phyloP scores from a whole-genome alignment of 371 early-diverging fungal genomes.

The Mortierella sp. region DNA sequence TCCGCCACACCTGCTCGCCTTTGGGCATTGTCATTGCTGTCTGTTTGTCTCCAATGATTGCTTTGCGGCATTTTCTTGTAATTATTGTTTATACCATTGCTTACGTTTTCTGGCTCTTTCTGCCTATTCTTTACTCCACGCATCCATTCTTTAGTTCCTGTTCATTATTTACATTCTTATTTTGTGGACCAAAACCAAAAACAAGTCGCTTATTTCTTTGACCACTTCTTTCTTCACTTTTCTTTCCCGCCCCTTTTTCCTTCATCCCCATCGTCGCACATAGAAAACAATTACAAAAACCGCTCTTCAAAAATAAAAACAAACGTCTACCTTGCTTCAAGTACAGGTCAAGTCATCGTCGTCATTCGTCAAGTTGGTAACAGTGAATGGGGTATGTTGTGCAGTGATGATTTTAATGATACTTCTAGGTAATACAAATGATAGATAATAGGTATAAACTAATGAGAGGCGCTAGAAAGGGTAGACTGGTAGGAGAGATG shows the following conservation, averaged over 20 bases:
- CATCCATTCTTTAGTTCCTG: slow-evolving; percentile 13
- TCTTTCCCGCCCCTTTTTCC: neutral
- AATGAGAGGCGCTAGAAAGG: too few species aligned
- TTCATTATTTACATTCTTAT: too few species aligned
- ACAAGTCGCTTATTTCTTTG: too few species aligned
- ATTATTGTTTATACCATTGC: neutral
- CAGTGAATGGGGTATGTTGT: too few species aligned
- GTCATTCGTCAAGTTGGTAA: too few species aligned
- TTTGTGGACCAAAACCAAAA: too few species aligned
- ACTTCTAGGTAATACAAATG: neutral
- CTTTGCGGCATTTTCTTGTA: neutral
- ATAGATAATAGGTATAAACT: neutral
- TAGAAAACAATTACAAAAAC: neutral
- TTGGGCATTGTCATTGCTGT: too few species aligned
- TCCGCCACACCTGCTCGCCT: too few species aligned
- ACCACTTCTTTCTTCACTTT: neutral
- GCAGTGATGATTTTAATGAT: neutral
- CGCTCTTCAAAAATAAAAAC: neutral
- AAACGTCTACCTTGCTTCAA: neutral
- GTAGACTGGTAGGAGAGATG: neutral
- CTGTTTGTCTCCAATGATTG: neutral
- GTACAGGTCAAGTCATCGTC: too few species aligned
- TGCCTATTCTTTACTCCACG: neutral
- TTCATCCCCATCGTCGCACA: neutral
- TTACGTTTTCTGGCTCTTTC: neutral